Conservation (phyloP, 2,329 filamentous ascomycete genomes). For the Leptosphaerulina australis region DNA sequence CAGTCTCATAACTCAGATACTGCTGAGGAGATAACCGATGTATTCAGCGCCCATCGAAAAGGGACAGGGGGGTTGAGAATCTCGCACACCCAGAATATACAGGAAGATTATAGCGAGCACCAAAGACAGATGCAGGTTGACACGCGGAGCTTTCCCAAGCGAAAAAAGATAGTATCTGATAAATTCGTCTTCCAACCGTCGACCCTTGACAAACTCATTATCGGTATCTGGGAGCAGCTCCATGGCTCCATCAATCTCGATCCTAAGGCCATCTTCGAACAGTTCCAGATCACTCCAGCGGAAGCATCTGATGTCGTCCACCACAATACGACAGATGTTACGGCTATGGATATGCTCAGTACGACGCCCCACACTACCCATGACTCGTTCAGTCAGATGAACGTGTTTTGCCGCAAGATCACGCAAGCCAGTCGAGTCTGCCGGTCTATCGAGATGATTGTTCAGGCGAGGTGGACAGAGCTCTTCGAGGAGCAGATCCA, state of each 20-base stretch:
- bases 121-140: slow-evolving; percentile 45
- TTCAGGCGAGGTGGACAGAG: slow-evolving; percentile 64
- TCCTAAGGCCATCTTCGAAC: slow-evolving; percentile 46
- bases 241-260: slow-evolving; percentile 52
- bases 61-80: slow-evolving; percentile 39
- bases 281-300: slow-evolving; percentile 35
- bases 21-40: slow-evolving; percentile 3
- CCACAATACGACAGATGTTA: slow-evolving; percentile 16
- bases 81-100: slow-evolving; percentile 31
- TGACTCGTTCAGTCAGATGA: slow-evolving; percentile 51
- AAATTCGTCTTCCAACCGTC: slow-evolving; percentile 55
- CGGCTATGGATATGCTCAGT: slow-evolving; percentile 22
- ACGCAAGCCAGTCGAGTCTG: slow-evolving; percentile 60
- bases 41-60: slow-evolving; percentile 26
- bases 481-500: slow-evolving; percentile 60
- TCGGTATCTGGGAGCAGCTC: slow-evolving; percentile 58
- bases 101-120: slow-evolving; percentile 40
- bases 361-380: slow-evolving; percentile 15
- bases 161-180: slow-evolving; percentile 42
- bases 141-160: slow-evolving; percentile 40
- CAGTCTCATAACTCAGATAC: slow-evolving; percentile 12
- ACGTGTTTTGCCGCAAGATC: slow-evolving; percentile 53
- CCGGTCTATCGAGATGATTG: slow-evolving; percentile 64
- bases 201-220: slow-evolving; percentile 56
- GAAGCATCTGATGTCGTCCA: slow-evolving; percentile 21